A percentile compares a stretch with the other conserved stretches of the same genome.
These are phyloP conservation scores for Boletus huronensis DNA, from an alignment of 768 basidiomycete species.

Conservation along the genomic window DNA sequence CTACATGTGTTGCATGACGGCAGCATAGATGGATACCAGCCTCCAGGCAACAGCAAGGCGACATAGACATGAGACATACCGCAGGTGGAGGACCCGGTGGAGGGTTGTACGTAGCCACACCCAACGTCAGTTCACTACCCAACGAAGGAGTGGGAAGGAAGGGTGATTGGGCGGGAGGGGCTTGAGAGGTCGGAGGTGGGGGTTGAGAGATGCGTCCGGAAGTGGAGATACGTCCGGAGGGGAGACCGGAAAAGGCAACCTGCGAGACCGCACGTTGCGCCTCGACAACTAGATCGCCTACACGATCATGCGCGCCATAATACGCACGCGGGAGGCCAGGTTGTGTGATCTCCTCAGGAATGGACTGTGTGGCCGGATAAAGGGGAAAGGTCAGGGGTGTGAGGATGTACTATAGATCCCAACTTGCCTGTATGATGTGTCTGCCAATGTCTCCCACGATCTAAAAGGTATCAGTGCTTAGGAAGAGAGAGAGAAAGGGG, in stretches of 20 bases:
- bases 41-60: constrained; percentile 21
- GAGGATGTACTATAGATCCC: not conserved
- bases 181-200: not conserved
- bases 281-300: constrained; percentile 59
- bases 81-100: constrained; percentile 11
- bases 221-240: constrained; percentile 20
- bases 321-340: constrained; percentile 74
- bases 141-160: constrained; percentile 34
- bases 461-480: constrained; percentile 20
- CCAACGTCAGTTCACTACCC: constrained; percentile 30
- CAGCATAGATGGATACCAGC: constrained; percentile 8
- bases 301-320: constrained; percentile 66
- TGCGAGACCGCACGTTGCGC: constrained; percentile 54
- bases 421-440: constrained; percentile 39
- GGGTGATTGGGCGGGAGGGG: constrained; percentile 5
- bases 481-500: not conserved
- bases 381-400: constrained; percentile 2
- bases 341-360: constrained; percentile 74
- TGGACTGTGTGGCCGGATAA: constrained; percentile 47
- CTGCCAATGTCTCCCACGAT: constrained; percentile 51
- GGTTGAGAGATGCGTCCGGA: constrained; percentile 2
- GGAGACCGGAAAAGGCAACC: constrained; percentile 45
- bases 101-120: constrained; percentile 6
- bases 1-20: constrained; percentile 11
- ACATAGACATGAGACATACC: constrained; percentile 16